These are phyloP conservation scores for Rhododendron kiyosumense DNA, from an alignment of 148 eudicot genomes.

Conservation along the genomic window DNA sequence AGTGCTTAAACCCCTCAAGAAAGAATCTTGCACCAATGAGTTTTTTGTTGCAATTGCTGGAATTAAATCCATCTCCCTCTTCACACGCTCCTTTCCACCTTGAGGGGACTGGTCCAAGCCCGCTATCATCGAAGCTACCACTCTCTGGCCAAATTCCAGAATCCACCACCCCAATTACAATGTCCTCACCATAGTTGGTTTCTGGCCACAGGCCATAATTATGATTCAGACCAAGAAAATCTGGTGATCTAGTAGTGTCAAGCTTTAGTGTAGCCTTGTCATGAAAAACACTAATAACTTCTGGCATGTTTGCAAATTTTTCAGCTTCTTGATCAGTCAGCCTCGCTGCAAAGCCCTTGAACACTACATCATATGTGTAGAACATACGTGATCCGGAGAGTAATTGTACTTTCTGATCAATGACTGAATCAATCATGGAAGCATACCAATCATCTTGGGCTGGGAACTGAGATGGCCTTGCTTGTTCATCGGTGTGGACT, in stretches of 20 bases:
- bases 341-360: conserved; percentile 10
- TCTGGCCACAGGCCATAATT: conserved; percentile 15
- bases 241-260: conserved; percentile 4
- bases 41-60: conserved; percentile 12
- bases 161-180: conserved; percentile 9
- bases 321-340: conserved; percentile 5
- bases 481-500: not conserved
- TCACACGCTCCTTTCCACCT: conserved; percentile 12
- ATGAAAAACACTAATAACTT: not conserved
- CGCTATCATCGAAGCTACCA: not conserved
- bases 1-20: not conserved
- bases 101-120: conserved; percentile 2
- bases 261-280: conserved; percentile 1
- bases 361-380: not conserved
- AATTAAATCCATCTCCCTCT: conserved; percentile 6
- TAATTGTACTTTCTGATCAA: not conserved
- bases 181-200: conserved; percentile 6
- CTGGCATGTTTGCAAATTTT: not conserved
- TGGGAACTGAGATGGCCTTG: conserved; percentile 2
- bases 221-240: conserved; percentile 5
- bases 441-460: conserved; percentile 7
- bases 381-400: not conserved
- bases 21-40: conserved; percentile 13
- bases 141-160: conserved; percentile 13
- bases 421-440: not conserved